phyloP scores from a whole-genome alignment of 73 alveolate species.

The Paramecium sexaurelia region DNA sequence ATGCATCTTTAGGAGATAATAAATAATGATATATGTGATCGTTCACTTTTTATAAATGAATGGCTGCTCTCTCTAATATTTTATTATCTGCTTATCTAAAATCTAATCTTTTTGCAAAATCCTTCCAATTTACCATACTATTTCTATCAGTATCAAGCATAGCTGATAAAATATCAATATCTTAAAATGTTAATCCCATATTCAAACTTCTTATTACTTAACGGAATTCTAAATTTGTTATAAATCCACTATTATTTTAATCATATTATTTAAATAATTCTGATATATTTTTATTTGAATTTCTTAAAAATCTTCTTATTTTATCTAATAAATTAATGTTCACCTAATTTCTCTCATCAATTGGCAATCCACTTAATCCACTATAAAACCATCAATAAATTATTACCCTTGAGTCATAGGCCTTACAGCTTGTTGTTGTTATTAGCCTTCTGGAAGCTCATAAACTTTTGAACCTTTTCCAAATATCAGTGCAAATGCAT shows the following conservation, averaged over 20 bases:
- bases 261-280: conserved; percentile 77
- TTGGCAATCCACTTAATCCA: conserved; percentile 54
- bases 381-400: neutral
- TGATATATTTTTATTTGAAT: conserved; percentile 64
- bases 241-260: conserved; percentile 76
- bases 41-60: conserved; percentile 78
- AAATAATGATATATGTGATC: conserved; percentile 82
- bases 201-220: conserved; percentile 81
- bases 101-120: conserved; percentile 78
- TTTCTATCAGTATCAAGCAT: conserved; percentile 79
- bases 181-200: conserved; percentile 81
- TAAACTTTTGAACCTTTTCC: conserved; percentile 38
- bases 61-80: conserved; percentile 75
- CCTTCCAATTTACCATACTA: conserved; percentile 84
- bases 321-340: conserved; percentile 45
- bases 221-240: conserved; percentile 83
- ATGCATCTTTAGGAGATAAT: conserved; percentile 90
- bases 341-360: conserved; percentile 6
- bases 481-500: conserved; percentile 24
- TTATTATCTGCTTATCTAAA: conserved; percentile 73
- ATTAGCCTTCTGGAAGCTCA: neutral
- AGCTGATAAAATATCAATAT: conserved; percentile 77
- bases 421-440: neutral
- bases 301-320: conserved; percentile 73
- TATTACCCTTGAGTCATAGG: neutral